Conservation (phyloP, 768 basidiomycete genomes). For the Xerocomellus dryophilus region DNA sequence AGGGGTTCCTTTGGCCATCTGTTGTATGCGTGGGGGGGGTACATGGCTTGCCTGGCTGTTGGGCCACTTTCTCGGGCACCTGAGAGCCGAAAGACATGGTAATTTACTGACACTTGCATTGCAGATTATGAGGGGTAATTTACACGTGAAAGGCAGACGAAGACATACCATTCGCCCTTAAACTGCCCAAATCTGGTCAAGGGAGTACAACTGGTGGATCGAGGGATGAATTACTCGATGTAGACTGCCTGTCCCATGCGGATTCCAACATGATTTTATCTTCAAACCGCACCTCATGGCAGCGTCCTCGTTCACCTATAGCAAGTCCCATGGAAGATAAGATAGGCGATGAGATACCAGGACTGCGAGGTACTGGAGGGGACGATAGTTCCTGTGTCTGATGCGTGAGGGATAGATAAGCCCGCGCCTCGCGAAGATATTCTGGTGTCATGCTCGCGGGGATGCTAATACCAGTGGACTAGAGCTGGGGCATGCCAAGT, state of each 20-base stretch:
- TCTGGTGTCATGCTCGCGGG: slow-evolving; percentile 33
- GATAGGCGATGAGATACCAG: slow-evolving; percentile 26
- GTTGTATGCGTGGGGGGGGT: background rate
- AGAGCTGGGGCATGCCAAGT: slow-evolving; percentile 28
- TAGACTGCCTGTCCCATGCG: slow-evolving; percentile 30
- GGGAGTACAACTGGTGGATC: slow-evolving; percentile 21
- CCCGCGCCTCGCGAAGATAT: slow-evolving; percentile 32
- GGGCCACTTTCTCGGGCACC: slow-evolving; percentile 18
- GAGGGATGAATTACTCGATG: slow-evolving; percentile 30
- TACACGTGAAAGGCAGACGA: background rate
- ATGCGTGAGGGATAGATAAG: slow-evolving; percentile 32
- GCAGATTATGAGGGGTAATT: background rate
- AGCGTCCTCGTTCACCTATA: slow-evolving; percentile 24
- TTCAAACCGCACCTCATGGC: slow-evolving; percentile 35
- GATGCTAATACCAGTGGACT: slow-evolving; percentile 30
- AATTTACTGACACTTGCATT: slow-evolving; percentile 28
- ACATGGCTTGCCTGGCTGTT: slow-evolving; percentile 12
- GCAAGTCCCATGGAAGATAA: slow-evolving; percentile 33
- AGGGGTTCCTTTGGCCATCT: slow-evolving; percentile 9
- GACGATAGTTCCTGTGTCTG: slow-evolving; percentile 12
- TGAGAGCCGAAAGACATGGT: slow-evolving; percentile 31
- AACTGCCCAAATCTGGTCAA: slow-evolving; percentile 8
- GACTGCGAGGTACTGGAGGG: slow-evolving; percentile 17
- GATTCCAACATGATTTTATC: slow-evolving; percentile 32
- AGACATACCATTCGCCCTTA: slow-evolving; percentile 23